Evolutionary conservation across 441 rosid species (phyloP).

Genomic region (Erodium moschatum): DNA sequence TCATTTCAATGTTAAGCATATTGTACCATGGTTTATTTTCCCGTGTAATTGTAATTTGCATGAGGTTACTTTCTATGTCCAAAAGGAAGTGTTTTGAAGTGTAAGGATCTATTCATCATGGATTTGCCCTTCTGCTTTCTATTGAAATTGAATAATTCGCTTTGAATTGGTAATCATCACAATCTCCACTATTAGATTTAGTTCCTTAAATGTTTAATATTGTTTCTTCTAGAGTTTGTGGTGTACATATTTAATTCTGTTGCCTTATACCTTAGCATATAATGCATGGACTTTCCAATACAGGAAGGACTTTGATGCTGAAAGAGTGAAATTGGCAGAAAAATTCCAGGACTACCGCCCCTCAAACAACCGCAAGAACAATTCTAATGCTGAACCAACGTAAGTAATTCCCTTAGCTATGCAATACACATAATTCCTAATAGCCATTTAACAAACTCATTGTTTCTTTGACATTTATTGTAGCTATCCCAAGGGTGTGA

Average conservation of each 20-base stretch:
- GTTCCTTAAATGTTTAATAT: too few relatives aligned
- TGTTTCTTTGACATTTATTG: constrained; percentile 7
- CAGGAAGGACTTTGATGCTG: constrained; percentile 46
- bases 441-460: constrained; percentile 12
- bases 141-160: too few relatives aligned
- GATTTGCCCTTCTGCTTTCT: neutral
- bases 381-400: constrained; percentile 28
- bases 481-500: constrained; percentile 84
- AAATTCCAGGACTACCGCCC: constrained; percentile 32
- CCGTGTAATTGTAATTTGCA: neutral
- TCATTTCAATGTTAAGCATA: neutral
- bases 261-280: neutral
- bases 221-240: neutral
- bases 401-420: constrained; percentile 20
- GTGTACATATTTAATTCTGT: too few relatives aligned
- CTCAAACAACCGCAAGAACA: constrained; percentile 27
- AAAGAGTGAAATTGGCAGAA: constrained; percentile 39
- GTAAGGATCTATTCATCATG: neutral
- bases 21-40: neutral
- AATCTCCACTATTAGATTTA: neutral
- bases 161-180: neutral
- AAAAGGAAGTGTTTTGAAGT: neutral
- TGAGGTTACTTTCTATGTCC: neutral
- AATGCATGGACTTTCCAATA: neutral
- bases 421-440: neutral